These are phyloP conservation scores for Artemisia annua DNA, from an alignment of 129 eudicot species.

Conservation along the genomic window DNA sequence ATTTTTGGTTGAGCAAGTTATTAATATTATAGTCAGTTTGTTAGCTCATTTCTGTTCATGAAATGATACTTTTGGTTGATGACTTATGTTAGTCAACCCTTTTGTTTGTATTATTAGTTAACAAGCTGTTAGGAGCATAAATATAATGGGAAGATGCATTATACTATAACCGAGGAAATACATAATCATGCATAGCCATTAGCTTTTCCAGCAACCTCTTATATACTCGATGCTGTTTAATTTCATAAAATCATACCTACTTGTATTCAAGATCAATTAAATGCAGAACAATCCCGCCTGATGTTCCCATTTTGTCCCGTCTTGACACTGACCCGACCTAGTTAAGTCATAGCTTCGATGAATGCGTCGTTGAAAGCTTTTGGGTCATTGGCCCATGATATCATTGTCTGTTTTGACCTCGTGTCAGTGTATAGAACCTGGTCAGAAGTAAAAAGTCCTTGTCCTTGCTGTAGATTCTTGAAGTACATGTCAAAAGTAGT, in stretches of 20 bases:
- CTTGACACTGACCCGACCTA: conserved; percentile 90
- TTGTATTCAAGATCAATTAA: no score
- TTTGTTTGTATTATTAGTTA: no score
- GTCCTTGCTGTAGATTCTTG: conserved; percentile 60
- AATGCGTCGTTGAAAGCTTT: conserved; percentile 60
- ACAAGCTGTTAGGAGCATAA: neutral
- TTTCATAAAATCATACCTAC: no score
- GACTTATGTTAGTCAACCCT: neutral
- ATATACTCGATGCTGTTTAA: neutral
- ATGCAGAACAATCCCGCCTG: conserved; percentile 55
- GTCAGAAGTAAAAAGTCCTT: conserved; percentile 86
- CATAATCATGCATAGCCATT: conserved; percentile 10
- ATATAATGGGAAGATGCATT: conserved; percentile 1
- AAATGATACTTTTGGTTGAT: conserved; percentile 6
- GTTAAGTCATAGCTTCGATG: conserved; percentile 59
- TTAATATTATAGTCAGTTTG: conserved; percentile 21
- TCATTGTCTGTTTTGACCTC: conserved; percentile 59
- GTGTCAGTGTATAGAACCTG: conserved; percentile 73
- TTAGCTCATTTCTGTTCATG: conserved; percentile 9
- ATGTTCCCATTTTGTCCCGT: conserved; percentile 74
- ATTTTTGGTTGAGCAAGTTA: conserved; percentile 28
- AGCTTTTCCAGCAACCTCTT: neutral
- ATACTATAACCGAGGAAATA: neutral
- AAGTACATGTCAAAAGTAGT: conserved; percentile 64
- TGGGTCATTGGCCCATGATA: conserved; percentile 49